Percentiles rank a stretch among this genome's conserved stretches.
phyloP scores from a whole-genome alignment of 1,284 basidiomycete genomes.

The Entoloma clypeatum region DNA sequence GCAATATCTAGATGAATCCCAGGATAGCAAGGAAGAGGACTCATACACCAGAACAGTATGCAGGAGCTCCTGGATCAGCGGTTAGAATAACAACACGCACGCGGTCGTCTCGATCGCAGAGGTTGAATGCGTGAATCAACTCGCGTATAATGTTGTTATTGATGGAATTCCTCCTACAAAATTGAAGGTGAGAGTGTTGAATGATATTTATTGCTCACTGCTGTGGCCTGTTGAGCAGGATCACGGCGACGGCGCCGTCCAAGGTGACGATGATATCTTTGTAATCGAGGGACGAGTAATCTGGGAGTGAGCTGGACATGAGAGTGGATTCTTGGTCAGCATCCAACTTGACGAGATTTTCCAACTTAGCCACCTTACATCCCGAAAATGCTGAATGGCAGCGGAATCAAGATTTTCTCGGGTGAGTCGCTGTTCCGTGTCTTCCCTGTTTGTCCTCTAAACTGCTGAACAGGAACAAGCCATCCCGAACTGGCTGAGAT shows the following conservation, averaged over 20 bases:
- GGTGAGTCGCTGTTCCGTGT: conserved; percentile 48
- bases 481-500: conserved; percentile 95
- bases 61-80: conserved; percentile 46
- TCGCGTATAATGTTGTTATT: conserved; percentile 32
- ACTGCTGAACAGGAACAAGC: conserved; percentile 65
- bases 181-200: neutral
- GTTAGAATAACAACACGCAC: conserved; percentile 50
- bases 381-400: conserved; percentile 65
- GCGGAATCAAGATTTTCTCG: conserved; percentile 88
- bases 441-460: conserved; percentile 3
- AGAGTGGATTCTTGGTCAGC: neutral
- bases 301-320: conserved; percentile 33
- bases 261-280: conserved; percentile 39
- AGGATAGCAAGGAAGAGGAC: neutral
- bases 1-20: neutral
- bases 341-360: too few relatives aligned
- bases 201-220: conserved; percentile 32
- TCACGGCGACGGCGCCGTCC: conserved; percentile 39
- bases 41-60: conserved; percentile 52
- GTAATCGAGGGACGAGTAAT: conserved; percentile 39
- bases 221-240: conserved; percentile 42
- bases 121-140: conserved; percentile 39
- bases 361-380: too few relatives aligned
- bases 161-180: conserved; percentile 45
- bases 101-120: conserved; percentile 49